Evolutionary conservation across 1,284 basidiomycete species (phyloP).

Genomic region (Tylopilus sp.): DNA sequence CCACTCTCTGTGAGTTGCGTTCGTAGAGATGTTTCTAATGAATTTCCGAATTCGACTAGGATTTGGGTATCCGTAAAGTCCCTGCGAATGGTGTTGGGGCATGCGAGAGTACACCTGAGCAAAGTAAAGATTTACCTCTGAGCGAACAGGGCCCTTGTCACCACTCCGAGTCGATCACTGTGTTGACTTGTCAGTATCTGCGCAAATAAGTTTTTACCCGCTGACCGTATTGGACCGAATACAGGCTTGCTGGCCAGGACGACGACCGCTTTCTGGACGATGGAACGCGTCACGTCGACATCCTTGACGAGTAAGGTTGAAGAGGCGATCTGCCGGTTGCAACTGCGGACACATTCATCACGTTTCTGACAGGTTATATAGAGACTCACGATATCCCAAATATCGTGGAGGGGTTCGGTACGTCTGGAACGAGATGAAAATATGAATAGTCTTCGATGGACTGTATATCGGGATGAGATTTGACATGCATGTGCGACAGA

Average conservation of each 20-base stretch:
- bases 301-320: slow-evolving; percentile 78
- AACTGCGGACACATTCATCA: slow-evolving; percentile 45
- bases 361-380: slow-evolving; percentile 1
- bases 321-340: slow-evolving; percentile 92
- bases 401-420: slow-evolving; percentile 72
- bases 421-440: slow-evolving; percentile 80
- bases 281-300: slow-evolving; percentile 89
- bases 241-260: slow-evolving; percentile 88
- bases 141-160: slow-evolving; percentile 86
- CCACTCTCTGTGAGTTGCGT: slow-evolving; percentile 75
- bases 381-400: slow-evolving; percentile 88
- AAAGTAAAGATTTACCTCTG: slow-evolving; percentile 49
- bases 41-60: slow-evolving; percentile 76
- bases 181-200: slow-evolving; percentile 10
- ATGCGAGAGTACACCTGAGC: neutral
- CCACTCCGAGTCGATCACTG: slow-evolving; percentile 92
- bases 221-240: slow-evolving; percentile 80
- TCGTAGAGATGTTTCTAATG: slow-evolving; percentile 65
- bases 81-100: slow-evolving; percentile 34
- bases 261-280: slow-evolving; percentile 97
- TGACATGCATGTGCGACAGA: slow-evolving; percentile 5
- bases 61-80: slow-evolving; percentile 85
- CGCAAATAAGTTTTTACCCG: neutral
- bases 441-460: slow-evolving; percentile 96
- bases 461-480: slow-evolving; percentile 38